These are phyloP conservation scores for Sclerotinia trifoliorum DNA, from an alignment of 2,329 filamentous ascomycete species.

Conservation along the genomic window DNA sequence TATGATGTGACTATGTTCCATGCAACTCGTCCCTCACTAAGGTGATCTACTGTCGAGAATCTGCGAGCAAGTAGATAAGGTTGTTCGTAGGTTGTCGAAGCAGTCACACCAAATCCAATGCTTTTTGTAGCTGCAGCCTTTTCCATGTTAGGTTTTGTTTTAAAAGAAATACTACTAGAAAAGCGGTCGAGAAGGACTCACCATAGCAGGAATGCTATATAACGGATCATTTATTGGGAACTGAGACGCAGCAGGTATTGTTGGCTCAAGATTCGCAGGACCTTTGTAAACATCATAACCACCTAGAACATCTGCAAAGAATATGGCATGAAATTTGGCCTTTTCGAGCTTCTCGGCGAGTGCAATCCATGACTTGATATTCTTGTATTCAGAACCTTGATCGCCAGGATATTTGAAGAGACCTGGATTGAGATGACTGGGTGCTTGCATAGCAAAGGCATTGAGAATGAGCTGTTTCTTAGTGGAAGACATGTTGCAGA, in stretches of 20 bases:
- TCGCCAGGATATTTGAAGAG: slow-evolving; percentile 65
- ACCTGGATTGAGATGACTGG: slow-evolving; percentile 54
- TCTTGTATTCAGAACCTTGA: slow-evolving; percentile 59
- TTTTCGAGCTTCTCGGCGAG: slow-evolving; percentile 59
- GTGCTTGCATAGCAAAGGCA: slow-evolving; percentile 51
- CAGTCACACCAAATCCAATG: slow-evolving; percentile 67
- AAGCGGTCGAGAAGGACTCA: slow-evolving; percentile 40
- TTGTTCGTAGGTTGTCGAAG: slow-evolving; percentile 63
- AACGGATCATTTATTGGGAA: slow-evolving; percentile 72
- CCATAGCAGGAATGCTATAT: slow-evolving; percentile 63
- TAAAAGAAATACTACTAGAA: too few species aligned
- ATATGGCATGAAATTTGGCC: slow-evolving; percentile 64
- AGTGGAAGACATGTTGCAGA: slow-evolving; percentile 26
- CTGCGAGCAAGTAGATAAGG: slow-evolving; percentile 33
- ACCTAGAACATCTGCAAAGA: slow-evolving; percentile 65
- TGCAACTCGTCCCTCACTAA: slow-evolving; percentile 57
- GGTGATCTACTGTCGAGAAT: slow-evolving; percentile 35
- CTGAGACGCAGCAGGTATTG: slow-evolving; percentile 62
- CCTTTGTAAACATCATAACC: slow-evolving; percentile 70
- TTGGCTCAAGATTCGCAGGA: slow-evolving; percentile 57
- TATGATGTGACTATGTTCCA: slow-evolving; percentile 64
- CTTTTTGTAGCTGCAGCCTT: slow-evolving; percentile 54
- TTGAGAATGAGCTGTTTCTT: slow-evolving; percentile 50
- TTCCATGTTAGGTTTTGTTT: background rate
- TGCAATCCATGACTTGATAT: slow-evolving; percentile 59